phyloP scores from a whole-genome alignment of 768 basidiomycete genomes.

The Trametes gibbosa region DNA sequence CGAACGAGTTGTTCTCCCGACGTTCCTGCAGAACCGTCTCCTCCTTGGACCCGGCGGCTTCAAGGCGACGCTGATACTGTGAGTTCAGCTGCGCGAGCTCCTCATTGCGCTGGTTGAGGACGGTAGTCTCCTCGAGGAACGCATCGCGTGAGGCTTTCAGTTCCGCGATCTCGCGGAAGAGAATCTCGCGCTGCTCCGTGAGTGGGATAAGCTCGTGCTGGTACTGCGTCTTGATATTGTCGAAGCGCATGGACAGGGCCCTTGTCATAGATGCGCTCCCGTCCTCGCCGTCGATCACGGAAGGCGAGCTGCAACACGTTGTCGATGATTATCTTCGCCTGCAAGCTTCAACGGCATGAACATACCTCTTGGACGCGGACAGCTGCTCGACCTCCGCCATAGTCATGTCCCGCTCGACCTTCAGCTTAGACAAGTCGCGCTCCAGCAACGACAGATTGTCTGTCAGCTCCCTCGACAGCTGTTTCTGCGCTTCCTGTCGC shows the following conservation, averaged over 20 bases:
- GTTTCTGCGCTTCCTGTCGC: conserved; percentile 71
- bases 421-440: conserved; percentile 81
- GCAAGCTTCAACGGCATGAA: conserved; percentile 5
- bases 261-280: conserved; percentile 40
- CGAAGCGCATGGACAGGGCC: conserved; percentile 80
- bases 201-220: conserved; percentile 83
- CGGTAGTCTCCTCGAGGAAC: conserved; percentile 88
- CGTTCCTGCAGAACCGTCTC: conserved; percentile 20
- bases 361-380: conserved; percentile 67
- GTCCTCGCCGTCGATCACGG: conserved; percentile 18
- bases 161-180: conserved; percentile 80
- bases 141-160: conserved; percentile 83
- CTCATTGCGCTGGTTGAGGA: conserved; percentile 88
- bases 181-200: conserved; percentile 73
- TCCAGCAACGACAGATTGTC: conserved; percentile 77
- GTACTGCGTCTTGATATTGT: conserved; percentile 85
- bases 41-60: conserved; percentile 32
- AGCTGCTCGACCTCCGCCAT: conserved; percentile 94
- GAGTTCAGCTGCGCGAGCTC: conserved; percentile 86
- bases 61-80: conserved; percentile 78
- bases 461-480: conserved; percentile 75
- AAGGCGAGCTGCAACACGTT: conserved; percentile 18
- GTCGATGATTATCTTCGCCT: not conserved
- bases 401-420: conserved; percentile 87
- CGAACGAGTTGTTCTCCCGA: conserved; percentile 11